Evolutionary conservation across 2,329 filamentous ascomycete species (phyloP).

Genomic region (Penicillium sp.): DNA sequence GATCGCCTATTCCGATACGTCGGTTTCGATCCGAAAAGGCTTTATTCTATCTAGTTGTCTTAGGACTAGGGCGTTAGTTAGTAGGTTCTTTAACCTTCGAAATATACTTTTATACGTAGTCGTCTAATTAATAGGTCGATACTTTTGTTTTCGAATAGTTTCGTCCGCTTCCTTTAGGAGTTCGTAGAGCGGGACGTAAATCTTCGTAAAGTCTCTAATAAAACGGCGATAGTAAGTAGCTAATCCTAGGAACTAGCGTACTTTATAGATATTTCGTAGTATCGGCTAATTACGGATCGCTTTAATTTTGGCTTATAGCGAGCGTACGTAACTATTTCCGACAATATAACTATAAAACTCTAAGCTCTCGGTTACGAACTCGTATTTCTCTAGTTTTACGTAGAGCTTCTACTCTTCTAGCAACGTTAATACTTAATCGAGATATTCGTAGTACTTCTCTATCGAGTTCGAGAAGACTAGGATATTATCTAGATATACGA

Average conservation of each 20-base stretch:
- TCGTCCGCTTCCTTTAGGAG: no score
- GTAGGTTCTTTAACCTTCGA: not conserved
- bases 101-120: no score
- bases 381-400: not conserved
- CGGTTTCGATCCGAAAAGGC: no score
- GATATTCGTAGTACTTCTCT: not conserved
- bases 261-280: not conserved
- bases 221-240: no score
- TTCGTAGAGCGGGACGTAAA: no score
- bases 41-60: not conserved
- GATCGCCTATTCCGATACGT: no score
- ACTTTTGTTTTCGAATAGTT: no score
- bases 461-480: not conserved
- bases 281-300: not conserved
- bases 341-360: not conserved
- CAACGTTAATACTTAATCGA: not conserved
- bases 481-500: not conserved
- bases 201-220: no score
- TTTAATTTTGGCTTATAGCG: not conserved
- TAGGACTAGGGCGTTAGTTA: not conserved
- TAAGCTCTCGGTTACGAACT: not conserved
- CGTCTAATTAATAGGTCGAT: no score
- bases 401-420: not conserved
- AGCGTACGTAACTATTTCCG: not conserved
- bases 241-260: no score